Evolutionary conservation across 805 yeast species (phyloP).

Genomic region (Trichomonascus vanleenenianus): DNA sequence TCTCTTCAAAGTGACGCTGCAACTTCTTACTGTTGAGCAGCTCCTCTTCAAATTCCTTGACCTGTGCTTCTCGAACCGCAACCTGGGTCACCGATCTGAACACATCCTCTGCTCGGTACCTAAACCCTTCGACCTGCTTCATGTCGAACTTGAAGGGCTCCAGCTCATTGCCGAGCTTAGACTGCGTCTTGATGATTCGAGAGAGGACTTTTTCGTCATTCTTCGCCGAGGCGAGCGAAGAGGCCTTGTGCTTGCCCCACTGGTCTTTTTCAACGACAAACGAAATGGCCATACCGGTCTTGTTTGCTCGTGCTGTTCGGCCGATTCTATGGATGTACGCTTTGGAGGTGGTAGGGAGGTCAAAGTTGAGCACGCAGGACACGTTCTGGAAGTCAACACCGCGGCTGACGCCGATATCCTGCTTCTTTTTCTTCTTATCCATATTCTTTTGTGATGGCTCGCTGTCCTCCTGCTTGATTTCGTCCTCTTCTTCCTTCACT

Average conservation of each 20-base stretch:
- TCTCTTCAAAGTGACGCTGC: conserved; percentile 92
- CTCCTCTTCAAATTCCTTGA: conserved; percentile 81
- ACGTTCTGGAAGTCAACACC: conserved; percentile 96
- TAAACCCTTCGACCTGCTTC: conserved; percentile 88
- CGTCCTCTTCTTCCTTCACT: conserved; percentile 20
- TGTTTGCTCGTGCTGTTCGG: conserved; percentile 96
- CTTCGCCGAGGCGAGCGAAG: conserved; percentile 61
- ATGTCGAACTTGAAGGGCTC: conserved; percentile 83
- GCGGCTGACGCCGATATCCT: conserved; percentile 89
- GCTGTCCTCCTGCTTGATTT: conserved; percentile 12
- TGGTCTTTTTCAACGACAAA: conserved; percentile 80
- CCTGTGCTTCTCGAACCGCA: conserved; percentile 87
- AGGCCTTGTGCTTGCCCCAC: conserved; percentile 82
- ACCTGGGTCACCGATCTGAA: conserved; percentile 89
- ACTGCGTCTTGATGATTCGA: conserved; percentile 70
- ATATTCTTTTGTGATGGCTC: conserved; percentile 13
- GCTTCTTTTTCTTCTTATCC: conserved; percentile 38
- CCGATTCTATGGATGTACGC: conserved; percentile 92
- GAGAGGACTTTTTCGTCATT: conserved; percentile 80
- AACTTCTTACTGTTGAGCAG: conserved; percentile 81
- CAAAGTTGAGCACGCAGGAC: conserved; percentile 93
- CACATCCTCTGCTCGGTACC: conserved; percentile 95
- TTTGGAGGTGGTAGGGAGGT: conserved; percentile 81
- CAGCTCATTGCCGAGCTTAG: conserved; percentile 30
- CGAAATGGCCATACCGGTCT: conserved; percentile 88